Conservation (phyloP, 1,139 yeast genomes). For the Geotrichum aggregatum region DNA sequence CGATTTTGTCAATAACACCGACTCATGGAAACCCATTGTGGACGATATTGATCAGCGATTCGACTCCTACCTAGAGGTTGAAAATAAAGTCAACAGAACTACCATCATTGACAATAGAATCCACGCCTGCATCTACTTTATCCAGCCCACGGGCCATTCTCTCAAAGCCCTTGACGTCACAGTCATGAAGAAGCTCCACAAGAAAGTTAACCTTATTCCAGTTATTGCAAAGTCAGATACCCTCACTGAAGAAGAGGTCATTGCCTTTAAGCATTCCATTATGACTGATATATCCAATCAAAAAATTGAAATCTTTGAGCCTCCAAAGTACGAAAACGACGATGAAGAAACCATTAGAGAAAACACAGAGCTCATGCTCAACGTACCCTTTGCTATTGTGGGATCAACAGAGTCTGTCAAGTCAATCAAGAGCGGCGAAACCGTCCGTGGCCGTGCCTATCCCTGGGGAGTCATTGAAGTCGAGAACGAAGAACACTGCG, state of each 20-base stretch:
- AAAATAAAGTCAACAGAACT: slow-evolving; percentile 80
- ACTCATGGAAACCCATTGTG: slow-evolving; percentile 90
- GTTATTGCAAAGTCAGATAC: slow-evolving; percentile 94
- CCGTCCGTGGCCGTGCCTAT: slow-evolving; percentile 86
- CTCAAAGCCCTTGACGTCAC: slow-evolving; percentile 84
- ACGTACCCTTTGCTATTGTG: slow-evolving; percentile 81
- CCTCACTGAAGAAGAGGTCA: slow-evolving; percentile 80
- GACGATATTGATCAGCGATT: slow-evolving; percentile 84
- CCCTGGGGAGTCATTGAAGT: slow-evolving; percentile 99
- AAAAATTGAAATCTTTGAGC: slow-evolving; percentile 73
- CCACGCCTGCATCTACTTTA: slow-evolving; percentile 93
- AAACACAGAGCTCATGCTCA: slow-evolving; percentile 51
- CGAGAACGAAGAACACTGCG: slow-evolving; percentile 91
- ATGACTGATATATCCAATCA: slow-evolving; percentile 72
- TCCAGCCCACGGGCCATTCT: slow-evolving; percentile 96
- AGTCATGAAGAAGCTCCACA: slow-evolving; percentile 83
- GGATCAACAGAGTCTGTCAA: slow-evolving; percentile 80
- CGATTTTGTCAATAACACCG: slow-evolving; percentile 79
- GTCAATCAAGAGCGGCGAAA: slow-evolving; percentile 62
- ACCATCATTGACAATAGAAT: slow-evolving; percentile 83
- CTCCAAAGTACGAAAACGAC: slow-evolving; percentile 75
- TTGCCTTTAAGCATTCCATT: slow-evolving; percentile 63
- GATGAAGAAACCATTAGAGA: slow-evolving; percentile 72
- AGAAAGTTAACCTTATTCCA: slow-evolving; percentile 90
- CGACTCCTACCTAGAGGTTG: slow-evolving; percentile 84